Base-by-base conservation (phyloP, 176 grass and related monocot species). In the Aegilops longissima region DNA sequence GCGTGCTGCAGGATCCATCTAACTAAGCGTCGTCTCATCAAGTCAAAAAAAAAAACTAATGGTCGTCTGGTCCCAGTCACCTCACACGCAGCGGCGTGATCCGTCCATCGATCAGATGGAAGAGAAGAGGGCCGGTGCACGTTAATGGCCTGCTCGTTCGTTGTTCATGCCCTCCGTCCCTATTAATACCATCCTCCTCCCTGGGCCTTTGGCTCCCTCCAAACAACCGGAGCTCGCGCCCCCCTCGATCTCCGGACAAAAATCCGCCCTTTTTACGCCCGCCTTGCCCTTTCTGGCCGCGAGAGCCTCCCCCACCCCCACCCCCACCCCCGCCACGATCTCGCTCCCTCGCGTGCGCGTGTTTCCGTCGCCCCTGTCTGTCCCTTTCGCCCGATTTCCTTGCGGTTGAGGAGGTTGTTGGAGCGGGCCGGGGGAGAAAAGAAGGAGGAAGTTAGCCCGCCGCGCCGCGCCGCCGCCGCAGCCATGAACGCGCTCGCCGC, bases 401-500 rank as follows among this genome's bases (percentile, higher is more conserved):
- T 35, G 30, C 66, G 12, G 80, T 42, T 56, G 69, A 20, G 69
- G 69, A 36, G 69, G 69, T 72, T 73, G 29, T 84, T 84, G 30
- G 67, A 16, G 12, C 3, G 4, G 13, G 72, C 42, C 42, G 18
- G 9, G 71, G 8, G 33, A 2, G 52, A 8, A 20, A 20, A 8
- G 0, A 51, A 5, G 13, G 29, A 17, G 4, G 17, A 80, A 23
- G 31, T 68, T 38, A 5, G 30, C 27, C 33, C 42, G 36, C 21
- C 44, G 44, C 45, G 45, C 45, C 42, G 42, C 42, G 42, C 42
- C 45, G 23, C 21, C 21, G 78, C 84, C 69, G 74, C 66, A 54
- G 78, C 66, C 82, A 96, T 96, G 94, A 96, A 96, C 86, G 94
- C 94, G 75, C 91, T 96, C 80, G 94, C 91, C 45, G 94, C 94